Conservation (phyloP, 352 stramenopile species). For the Pythium aphanidermatum region DNA sequence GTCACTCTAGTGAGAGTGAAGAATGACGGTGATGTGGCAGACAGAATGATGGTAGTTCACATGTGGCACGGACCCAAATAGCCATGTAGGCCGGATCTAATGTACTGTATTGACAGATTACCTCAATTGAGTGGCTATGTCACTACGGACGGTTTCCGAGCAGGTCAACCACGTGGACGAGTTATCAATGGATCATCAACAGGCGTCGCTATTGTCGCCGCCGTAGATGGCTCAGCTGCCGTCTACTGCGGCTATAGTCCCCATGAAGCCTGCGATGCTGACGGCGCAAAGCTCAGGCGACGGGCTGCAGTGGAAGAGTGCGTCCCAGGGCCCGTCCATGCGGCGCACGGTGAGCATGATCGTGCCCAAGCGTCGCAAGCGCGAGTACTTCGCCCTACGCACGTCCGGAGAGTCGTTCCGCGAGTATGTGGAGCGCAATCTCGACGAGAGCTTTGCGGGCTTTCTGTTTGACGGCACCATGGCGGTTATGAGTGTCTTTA, state of each 20-base stretch:
- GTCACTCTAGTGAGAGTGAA: too few relatives aligned
- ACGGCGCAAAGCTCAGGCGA: constrained; percentile 5
- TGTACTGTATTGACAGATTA: too few relatives aligned
- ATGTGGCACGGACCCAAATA: constrained; percentile 12
- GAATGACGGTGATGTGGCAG: not conserved
- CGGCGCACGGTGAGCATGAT: constrained; percentile 28
- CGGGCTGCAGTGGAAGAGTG: constrained; percentile 23
- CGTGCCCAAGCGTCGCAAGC: constrained; percentile 24
- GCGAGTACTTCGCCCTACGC: constrained; percentile 28
- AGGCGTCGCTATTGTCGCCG: too few relatives aligned
- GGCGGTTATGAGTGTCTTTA: constrained; percentile 50
- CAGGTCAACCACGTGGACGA: too few relatives aligned
- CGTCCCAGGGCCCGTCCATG: constrained; percentile 7
- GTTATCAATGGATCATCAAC: too few relatives aligned
- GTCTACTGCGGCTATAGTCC: too few relatives aligned
- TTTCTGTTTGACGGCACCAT: constrained; percentile 34
- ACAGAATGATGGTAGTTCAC: constrained; percentile 8
- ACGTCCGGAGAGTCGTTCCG: constrained; percentile 39
- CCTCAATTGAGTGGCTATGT: constrained; percentile 2
- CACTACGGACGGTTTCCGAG: not conserved
- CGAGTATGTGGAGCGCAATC: constrained; percentile 68
- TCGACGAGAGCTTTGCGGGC: constrained; percentile 54
- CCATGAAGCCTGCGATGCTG: too few relatives aligned
- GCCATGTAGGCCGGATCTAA: too few relatives aligned
- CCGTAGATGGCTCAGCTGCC: too few relatives aligned